phyloP scores from a whole-genome alignment of 768 basidiomycete species.

The Lanmaoa rubissima region DNA sequence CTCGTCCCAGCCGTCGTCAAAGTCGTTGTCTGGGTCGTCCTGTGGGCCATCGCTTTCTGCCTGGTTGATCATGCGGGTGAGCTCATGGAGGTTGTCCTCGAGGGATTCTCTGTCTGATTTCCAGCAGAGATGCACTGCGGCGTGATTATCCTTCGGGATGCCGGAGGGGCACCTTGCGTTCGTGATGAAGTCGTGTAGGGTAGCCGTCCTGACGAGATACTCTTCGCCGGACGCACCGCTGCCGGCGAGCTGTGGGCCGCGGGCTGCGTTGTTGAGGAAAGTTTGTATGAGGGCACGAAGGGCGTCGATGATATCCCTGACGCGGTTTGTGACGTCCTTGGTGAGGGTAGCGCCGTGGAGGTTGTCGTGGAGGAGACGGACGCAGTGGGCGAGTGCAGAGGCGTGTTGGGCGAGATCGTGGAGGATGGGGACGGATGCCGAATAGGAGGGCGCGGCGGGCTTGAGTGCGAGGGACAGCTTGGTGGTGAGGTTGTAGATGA shows the following conservation, averaged over 20 bases:
- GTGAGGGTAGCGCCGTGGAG: conserved; percentile 47
- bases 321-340: conserved; percentile 42
- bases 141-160: conserved; percentile 54
- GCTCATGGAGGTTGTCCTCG: conserved; percentile 59
- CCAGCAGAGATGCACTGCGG: conserved; percentile 57
- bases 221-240: conserved; percentile 34
- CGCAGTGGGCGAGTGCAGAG: conserved; percentile 51
- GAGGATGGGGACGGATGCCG: conserved; percentile 50
- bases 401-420: conserved; percentile 51
- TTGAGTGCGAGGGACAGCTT: conserved; percentile 65
- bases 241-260: conserved; percentile 14
- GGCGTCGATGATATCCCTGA: conserved; percentile 43
- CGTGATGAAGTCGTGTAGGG: conserved; percentile 62
- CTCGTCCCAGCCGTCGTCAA: conserved; percentile 65
- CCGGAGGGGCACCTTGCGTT: conserved; percentile 45
- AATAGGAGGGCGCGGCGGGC: conserved; percentile 51
- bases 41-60: conserved; percentile 29
- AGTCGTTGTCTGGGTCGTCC: background rate
- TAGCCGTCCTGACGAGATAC: conserved; percentile 55
- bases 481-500: conserved; percentile 55
- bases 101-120: conserved; percentile 52
- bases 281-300: conserved; percentile 44
- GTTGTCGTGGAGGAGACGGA: conserved; percentile 39
- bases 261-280: conserved; percentile 38
- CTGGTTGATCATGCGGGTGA: conserved; percentile 51